Evolutionary conservation across 2,329 filamentous ascomycete genomes (phyloP).

Genomic region (Nemania serpens): DNA sequence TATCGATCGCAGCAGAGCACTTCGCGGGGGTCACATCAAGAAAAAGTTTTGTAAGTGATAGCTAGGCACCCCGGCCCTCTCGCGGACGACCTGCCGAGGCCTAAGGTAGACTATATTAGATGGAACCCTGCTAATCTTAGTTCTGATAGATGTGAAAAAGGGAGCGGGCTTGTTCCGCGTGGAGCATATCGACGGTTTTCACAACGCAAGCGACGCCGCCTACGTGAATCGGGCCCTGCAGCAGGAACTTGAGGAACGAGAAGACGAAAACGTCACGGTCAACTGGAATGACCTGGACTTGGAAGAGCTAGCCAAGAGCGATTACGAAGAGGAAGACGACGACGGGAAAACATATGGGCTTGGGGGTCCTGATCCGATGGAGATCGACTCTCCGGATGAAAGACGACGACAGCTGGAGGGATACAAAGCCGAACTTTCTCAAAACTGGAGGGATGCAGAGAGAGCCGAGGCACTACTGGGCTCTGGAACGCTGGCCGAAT

Average conservation of each 20-base stretch:
- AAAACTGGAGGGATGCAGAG: neutral
- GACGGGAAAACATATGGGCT: neutral
- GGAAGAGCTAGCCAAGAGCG: neutral
- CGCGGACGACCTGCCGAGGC: too few relatives aligned
- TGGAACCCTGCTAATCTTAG: neutral
- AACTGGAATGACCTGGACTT: conserved; percentile 10
- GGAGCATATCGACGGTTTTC: neutral
- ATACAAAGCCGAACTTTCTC: neutral
- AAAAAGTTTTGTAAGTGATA: conserved; percentile 15
- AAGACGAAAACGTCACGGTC: neutral
- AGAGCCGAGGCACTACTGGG: neutral
- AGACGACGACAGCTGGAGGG: conserved; percentile 13
- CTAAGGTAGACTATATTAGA: too few relatives aligned
- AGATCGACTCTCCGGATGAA: conserved; percentile 5
- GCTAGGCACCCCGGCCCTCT: neutral
- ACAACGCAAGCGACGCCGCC: neutral
- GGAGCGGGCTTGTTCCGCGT: neutral
- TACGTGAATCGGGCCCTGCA: conserved; percentile 7
- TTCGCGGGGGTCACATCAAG: neutral
- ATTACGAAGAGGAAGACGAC: neutral
- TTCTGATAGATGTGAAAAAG: neutral
- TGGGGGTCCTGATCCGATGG: neutral
- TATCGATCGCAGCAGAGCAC: neutral
- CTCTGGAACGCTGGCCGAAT: neutral
- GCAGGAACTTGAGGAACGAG: conserved; percentile 4